Evolutionary conservation across 192 early-diverging fungal species (phyloP).

Genomic region (Coemansia biformis): DNA sequence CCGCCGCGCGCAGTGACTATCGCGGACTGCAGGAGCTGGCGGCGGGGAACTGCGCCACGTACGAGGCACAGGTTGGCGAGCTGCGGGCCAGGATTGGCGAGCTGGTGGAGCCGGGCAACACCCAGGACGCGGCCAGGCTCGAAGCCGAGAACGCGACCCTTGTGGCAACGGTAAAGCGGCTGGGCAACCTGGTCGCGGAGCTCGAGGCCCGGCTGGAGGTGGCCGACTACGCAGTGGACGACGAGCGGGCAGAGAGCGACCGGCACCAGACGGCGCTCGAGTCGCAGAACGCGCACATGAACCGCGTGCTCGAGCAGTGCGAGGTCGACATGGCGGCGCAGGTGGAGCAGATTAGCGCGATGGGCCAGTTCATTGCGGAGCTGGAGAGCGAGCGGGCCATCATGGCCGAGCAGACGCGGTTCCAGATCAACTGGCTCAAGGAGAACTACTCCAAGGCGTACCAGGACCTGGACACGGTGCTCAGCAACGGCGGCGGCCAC

Average conservation of each 20-base stretch:
- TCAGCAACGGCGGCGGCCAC: conserved; percentile 35
- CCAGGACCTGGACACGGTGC: conserved; percentile 28
- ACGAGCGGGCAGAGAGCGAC: conserved; percentile 23
- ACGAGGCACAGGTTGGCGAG: conserved; percentile 20
- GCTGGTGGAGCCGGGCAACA: conserved; percentile 1
- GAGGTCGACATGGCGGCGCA: conserved; percentile 39
- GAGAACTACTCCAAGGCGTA: conserved; percentile 45
- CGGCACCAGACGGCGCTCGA: conserved; percentile 13
- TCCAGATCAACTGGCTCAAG: conserved; percentile 50
- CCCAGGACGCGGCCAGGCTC: conserved; percentile 5
- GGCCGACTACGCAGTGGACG: conserved; percentile 17
- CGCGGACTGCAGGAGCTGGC: conserved; percentile 28
- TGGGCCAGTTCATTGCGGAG: conserved; percentile 36
- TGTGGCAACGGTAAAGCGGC: conserved; percentile 2
- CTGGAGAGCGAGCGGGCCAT: conserved; percentile 41
- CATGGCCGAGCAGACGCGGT: conserved; percentile 41
- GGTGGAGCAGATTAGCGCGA: conserved; percentile 16
- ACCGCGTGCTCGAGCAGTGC: conserved; percentile 31
- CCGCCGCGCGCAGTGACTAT: conserved; percentile 13
- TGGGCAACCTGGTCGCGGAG: conserved; percentile 11
- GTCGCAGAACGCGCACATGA: conserved; percentile 13
- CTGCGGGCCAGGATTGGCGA: conserved; percentile 10
- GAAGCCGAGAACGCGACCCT: conserved; percentile 14
- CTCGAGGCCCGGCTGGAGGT: conserved; percentile 30
- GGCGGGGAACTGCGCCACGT: conserved; percentile 4